Conservation (phyloP, 352 stramenopile genomes). For the Phytophthora tentaculata region DNA sequence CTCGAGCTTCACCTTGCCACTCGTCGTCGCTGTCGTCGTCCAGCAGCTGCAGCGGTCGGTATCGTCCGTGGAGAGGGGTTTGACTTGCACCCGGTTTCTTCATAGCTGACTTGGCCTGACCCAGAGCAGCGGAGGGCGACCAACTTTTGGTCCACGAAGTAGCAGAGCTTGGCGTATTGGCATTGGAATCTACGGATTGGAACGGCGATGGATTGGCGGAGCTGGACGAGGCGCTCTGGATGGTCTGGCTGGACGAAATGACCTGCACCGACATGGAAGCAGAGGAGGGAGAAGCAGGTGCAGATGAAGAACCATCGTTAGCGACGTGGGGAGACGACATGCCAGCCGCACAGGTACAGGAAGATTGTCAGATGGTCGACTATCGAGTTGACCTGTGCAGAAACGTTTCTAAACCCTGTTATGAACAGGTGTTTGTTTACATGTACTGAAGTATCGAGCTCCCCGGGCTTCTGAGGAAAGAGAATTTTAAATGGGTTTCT, state of each 20-base stretch:
- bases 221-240: constrained; percentile 10
- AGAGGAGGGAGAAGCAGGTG: constrained; percentile 3
- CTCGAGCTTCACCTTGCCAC: constrained; percentile 30
- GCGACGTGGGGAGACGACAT: constrained; percentile 13
- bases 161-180: not conserved
- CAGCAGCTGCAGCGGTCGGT: constrained; percentile 39
- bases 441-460: no score
- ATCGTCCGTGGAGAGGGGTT: constrained; percentile 22
- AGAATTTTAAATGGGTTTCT: no score
- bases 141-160: constrained; percentile 24
- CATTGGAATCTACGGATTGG: not conserved
- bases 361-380: not conserved
- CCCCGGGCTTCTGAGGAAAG: no score
- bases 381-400: not conserved
- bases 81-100: constrained; percentile 13
- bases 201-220: not conserved
- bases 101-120: constrained; percentile 24
- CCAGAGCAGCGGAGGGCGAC: constrained; percentile 28
- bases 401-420: not conserved
- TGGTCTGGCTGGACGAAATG: not conserved
- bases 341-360: not conserved
- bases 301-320: constrained; percentile 11
- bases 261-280: constrained; percentile 19
- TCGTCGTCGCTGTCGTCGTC: constrained; percentile 37
- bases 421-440: no score